These are phyloP conservation scores for Yarrowia sp. DNA, from an alignment of 805 yeast genomes.

Conservation along the genomic window DNA sequence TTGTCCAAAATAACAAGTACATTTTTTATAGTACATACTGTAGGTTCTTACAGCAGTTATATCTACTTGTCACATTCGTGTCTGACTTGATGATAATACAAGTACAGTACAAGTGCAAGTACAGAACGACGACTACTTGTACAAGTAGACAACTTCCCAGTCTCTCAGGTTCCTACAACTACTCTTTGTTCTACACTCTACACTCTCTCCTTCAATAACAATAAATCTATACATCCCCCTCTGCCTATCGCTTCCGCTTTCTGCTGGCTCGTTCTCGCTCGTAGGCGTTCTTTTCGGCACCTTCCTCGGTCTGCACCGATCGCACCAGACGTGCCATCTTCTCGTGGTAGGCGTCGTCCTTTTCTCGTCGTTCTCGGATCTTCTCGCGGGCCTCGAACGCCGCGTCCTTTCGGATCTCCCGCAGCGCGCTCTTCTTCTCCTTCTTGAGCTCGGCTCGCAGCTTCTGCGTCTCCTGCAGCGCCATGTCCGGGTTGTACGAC, in stretches of 20 bases:
- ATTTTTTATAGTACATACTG: no score
- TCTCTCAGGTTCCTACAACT: no score
- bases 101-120: no score
- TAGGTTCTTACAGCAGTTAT: no score
- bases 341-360: constrained; percentile 80
- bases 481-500: constrained; percentile 82
- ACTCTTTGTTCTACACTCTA: no score
- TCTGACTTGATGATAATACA: no score
- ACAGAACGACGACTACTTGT: no score
- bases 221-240: not conserved
- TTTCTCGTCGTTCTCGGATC: constrained; percentile 75
- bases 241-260: constrained; percentile 53
- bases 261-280: constrained; percentile 81
- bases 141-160: no score
- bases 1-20: no score
- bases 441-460: constrained; percentile 85
- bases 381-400: constrained; percentile 86
- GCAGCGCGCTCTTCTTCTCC: constrained; percentile 85
- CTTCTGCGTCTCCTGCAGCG: constrained; percentile 82
- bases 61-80: no score
- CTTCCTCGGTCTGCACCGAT: constrained; percentile 90
- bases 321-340: constrained; percentile 89
- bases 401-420: constrained; percentile 89
- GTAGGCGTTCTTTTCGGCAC: constrained; percentile 91
- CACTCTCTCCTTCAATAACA: not conserved